These are phyloP conservation scores for Geranium brycei DNA, from an alignment of 345 rosid genomes.

Conservation along the genomic window DNA sequence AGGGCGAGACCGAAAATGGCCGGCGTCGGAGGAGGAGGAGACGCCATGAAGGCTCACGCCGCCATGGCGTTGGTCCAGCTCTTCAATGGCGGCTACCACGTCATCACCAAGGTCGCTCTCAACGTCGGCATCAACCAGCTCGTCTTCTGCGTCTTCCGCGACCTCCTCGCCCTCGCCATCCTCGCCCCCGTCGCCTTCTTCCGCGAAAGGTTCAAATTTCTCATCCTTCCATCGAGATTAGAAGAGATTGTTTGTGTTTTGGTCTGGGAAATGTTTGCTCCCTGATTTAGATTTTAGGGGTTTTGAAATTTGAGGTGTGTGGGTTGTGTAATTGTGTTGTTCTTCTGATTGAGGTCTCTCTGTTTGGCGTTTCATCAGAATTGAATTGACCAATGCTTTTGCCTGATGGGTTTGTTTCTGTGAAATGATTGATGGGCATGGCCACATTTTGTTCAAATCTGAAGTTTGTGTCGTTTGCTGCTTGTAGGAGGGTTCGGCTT, in stretches of 20 bases:
- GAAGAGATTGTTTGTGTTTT: neutral
- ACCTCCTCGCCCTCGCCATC: conserved; percentile 75
- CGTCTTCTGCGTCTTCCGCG: conserved; percentile 89
- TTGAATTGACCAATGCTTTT: neutral
- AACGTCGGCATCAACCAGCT: conserved; percentile 91
- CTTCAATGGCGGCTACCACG: conserved; percentile 83
- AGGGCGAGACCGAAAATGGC: neutral
- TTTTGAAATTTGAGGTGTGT: too few species aligned
- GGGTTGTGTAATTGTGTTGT: too few species aligned
- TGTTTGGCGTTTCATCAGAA: neutral
- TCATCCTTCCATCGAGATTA: neutral
- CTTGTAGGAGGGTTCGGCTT: conserved; percentile 55
- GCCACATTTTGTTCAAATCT: too few species aligned
- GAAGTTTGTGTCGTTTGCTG: conserved; percentile 13
- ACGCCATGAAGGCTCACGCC: conserved; percentile 50
- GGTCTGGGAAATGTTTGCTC: too few species aligned
- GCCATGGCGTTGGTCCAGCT: conserved; percentile 90
- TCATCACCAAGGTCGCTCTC: conserved; percentile 89
- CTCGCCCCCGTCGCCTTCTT: conserved; percentile 79
- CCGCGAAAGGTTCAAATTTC: conserved; percentile 56
- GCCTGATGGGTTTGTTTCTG: neutral
- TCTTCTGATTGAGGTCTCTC: neutral
- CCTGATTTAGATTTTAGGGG: neutral
- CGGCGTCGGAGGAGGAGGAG: conserved; percentile 19
- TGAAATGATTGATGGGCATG: neutral